Evolutionary conservation across 1,284 basidiomycete genomes (phyloP), one percentile per base, ranked within the genome.

Genomic region (Trichosporon sp.): DNA sequence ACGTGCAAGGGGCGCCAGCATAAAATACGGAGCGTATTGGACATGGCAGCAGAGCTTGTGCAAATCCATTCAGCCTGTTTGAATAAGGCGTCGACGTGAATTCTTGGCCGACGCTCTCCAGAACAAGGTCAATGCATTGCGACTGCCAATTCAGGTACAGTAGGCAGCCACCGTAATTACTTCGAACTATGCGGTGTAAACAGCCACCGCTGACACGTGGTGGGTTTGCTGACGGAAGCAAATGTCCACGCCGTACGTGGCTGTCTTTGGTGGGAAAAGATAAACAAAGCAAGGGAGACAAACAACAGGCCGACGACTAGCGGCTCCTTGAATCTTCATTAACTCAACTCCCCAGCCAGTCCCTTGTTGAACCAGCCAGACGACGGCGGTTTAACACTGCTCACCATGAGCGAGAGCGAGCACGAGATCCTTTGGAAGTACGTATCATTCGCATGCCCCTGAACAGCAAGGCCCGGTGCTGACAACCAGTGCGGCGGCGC

Each of bases 401-500:
- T 43, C 63, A 68, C 10, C 31, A 73, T 73, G 72, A 40, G 65
- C 31, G 72, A 67, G 68, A 70, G 69, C 59, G 73, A 74, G 59
- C 73, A 74, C 40, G 73, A 71, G 66, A 74, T 74, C 43, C 68
- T 74, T 7, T 74, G 48, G 54, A 74, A 74, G 73, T 74, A 48
- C 43, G 73, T 68, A 37, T 37, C 35, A 5, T 37, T 10, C 35
- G 6, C 35, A 5, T 10, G 5, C 35, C 35, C 35, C 31, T 65
- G 37, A 66, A 46, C 26, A 35, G 11, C 31, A n/a, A 26, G 26
- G 26, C 26, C 26, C 26, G 26, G 26, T 12, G 31, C 66, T 61
- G 14, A 67, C 65, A 14, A 43, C 19, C 71, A 82, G 81, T 68
- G 75, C 77, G 1, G 78, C 82, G 1, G 82, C 82, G 26, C 76